Evolutionary conservation across 2,329 filamentous ascomycete species (phyloP), one percentile per base, ranked within the genome.

Genomic region (Alternaria gaisen): DNA sequence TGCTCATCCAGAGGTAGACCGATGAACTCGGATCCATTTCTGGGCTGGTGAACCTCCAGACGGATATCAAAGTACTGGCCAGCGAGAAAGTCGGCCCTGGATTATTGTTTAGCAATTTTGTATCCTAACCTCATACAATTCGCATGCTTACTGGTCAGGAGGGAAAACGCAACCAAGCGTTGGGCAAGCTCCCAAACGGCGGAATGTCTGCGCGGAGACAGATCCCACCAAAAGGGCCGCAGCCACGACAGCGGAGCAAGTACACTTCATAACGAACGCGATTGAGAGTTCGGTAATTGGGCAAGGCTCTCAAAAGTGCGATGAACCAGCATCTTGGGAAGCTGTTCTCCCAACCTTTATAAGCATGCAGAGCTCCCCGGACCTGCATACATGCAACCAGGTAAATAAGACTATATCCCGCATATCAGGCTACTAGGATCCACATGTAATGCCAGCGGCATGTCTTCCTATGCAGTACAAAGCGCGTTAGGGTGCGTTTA

Each of bases 61-160:
- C 92, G 89, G 64, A 96, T 89, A 75, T 95, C 92, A 73, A 95
- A 95, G 77, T 87, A 90, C 80, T 95, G 92, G 12, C 92, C 92
- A 5, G 92, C 89, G 2, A 96, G 85, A 80, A 95, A 95, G 72
- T 95, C 92, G 65, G 90, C 88, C 81, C 84, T 86, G 61, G 18
- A 50, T 20, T 34, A 50, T 53, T 63, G 48, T 53, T 54, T 61
- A 58, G 64, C 43, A 38, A 58, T 16, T 38, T 58, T 46, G 41
- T 53, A 38, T 32, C 24, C 10, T 1, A 32, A 64, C 51, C 53
- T 61, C 61, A 8, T 46, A 11, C 24, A 22, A 30, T 11, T 18
- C 38, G 53, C 50, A 46, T 46, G 60, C 82, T 69, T 77, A 84
- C 83, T 87, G 84, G 66, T 87, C 85, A 20, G 86, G 86, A 50